Evolutionary conservation across 176 grass and related monocot genomes (phyloP).

Genomic region (Phoenix dactylifera): DNA sequence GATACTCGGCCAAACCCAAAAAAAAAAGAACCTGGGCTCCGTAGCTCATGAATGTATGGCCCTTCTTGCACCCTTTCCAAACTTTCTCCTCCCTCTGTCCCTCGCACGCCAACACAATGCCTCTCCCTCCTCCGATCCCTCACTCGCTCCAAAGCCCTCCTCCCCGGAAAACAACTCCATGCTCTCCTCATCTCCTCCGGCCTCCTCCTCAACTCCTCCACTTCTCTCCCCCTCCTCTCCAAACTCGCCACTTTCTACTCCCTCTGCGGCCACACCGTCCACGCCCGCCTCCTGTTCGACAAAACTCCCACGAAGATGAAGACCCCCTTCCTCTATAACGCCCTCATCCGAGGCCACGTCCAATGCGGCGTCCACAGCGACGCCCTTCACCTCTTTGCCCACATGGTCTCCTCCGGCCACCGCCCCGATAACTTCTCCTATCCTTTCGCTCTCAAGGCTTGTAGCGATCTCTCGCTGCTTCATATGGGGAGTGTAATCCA

Average conservation of each 20-base stretch:
- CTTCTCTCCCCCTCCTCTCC: constrained; percentile 16
- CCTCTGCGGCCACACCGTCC: constrained; percentile 7
- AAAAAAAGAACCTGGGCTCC: too few relatives aligned
- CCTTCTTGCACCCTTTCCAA: not conserved
- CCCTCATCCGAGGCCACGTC: constrained; percentile 45
- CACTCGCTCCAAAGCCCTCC: constrained; percentile 17
- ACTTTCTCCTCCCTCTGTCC: not conserved
- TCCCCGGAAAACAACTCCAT: constrained; percentile 27
- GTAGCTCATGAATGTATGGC: too few relatives aligned
- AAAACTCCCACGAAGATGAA: constrained; percentile 16
- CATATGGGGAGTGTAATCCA: constrained; percentile 32
- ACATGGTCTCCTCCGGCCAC: constrained; percentile 27
- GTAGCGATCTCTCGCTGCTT: constrained; percentile 20
- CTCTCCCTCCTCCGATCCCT: constrained; percentile 32
- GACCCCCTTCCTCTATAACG: constrained; percentile 27
- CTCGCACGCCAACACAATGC: constrained; percentile 27
- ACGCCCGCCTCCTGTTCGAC: constrained; percentile 42
- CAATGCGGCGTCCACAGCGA: constrained; percentile 17
- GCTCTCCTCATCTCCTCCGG: constrained; percentile 42
- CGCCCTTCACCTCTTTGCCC: constrained; percentile 36
- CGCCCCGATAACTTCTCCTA: constrained; percentile 51
- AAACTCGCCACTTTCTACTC: constrained; percentile 8
- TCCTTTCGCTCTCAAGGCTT: constrained; percentile 58
- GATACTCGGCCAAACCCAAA: too few relatives aligned
- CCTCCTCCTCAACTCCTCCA: constrained; percentile 2